A percentile compares a stretch with the other conserved stretches of the same genome.
Evolutionary conservation across 2,329 filamentous ascomycete species (phyloP).

Genomic region (Penicillium janthinellum): DNA sequence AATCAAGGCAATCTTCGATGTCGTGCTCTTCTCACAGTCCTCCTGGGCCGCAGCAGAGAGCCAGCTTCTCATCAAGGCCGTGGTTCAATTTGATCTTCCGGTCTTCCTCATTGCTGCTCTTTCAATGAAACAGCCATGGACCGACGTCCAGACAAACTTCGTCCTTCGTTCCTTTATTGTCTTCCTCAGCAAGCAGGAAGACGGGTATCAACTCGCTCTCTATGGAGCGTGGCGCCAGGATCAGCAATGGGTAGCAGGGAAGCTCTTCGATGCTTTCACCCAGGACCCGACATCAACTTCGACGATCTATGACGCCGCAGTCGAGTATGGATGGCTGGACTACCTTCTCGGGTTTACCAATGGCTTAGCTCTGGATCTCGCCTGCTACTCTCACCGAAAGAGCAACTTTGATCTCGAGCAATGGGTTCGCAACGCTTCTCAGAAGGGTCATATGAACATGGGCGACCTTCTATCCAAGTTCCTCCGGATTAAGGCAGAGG

Average conservation of each 20-base stretch:
- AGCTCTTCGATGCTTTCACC: slow-evolving; percentile 76
- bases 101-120: slow-evolving; percentile 55
- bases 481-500: slow-evolving; percentile 77
- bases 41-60: slow-evolving; percentile 59
- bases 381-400: slow-evolving; percentile 79
- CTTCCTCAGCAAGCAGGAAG: slow-evolving; percentile 76
- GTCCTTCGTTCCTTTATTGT: slow-evolving; percentile 66
- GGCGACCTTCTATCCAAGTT: slow-evolving; percentile 75
- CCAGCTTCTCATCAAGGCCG: slow-evolving; percentile 60
- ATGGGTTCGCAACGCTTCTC: slow-evolving; percentile 73
- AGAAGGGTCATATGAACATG: slow-evolving; percentile 67
- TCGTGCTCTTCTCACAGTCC: slow-evolving; percentile 61
- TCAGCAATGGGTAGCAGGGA: slow-evolving; percentile 78
- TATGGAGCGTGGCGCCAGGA: slow-evolving; percentile 92
- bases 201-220: slow-evolving; percentile 83
- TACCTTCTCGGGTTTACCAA: slow-evolving; percentile 76
- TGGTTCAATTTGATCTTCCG: slow-evolving; percentile 57
- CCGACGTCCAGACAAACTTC: slow-evolving; percentile 50
- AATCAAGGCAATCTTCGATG: slow-evolving; percentile 66
- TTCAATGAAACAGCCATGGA: slow-evolving; percentile 53
- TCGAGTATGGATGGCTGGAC: slow-evolving; percentile 81
- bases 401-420: slow-evolving; percentile 76
- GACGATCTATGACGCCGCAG: slow-evolving; percentile 75
- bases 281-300: slow-evolving; percentile 67
- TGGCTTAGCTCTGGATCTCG: slow-evolving; percentile 84